phyloP scores from a whole-genome alignment of 768 basidiomycete species.

The Naematelia aurantialba region DNA sequence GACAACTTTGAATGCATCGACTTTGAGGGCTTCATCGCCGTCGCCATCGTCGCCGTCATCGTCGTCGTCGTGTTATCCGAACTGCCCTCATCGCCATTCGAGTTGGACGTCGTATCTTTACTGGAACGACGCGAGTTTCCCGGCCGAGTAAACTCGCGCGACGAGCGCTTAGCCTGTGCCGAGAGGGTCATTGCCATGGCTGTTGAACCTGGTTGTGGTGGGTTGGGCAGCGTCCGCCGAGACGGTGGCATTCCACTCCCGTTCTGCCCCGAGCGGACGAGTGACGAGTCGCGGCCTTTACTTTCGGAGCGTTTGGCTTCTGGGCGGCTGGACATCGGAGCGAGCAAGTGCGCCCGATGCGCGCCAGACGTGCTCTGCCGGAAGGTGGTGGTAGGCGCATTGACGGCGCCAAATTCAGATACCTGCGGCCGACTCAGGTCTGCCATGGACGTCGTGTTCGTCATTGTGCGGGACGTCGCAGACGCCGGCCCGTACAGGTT shows the following conservation, averaged over 20 bases:
- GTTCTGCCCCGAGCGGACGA: constrained; percentile 47
- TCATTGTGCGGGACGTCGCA: constrained; percentile 55
- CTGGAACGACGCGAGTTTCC: constrained; percentile 12
- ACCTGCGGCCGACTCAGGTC: constrained; percentile 23
- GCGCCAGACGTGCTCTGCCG: constrained; percentile 25
- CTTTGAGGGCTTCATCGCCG: constrained; percentile 36
- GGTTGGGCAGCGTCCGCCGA: constrained; percentile 24
- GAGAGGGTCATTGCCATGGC: constrained; percentile 36
- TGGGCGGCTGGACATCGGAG: constrained; percentile 38
- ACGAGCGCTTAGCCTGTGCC: constrained; percentile 32
- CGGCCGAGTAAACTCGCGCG: constrained; percentile 30
- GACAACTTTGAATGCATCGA: constrained; percentile 42
- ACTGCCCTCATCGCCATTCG: constrained; percentile 14
- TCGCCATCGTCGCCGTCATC: too few relatives aligned
- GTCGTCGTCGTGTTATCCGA: constrained; percentile 14
- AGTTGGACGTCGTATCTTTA: constrained; percentile 21
- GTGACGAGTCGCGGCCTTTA: constrained; percentile 13
- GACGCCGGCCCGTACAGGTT: constrained; percentile 55
- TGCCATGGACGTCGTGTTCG: constrained; percentile 22
- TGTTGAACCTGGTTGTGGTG: constrained; percentile 30
- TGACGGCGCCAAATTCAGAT: constrained; percentile 35
- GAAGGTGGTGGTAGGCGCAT: constrained; percentile 7
- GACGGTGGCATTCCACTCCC: constrained; percentile 25
- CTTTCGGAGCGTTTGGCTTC: constrained; percentile 13
- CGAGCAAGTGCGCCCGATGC: constrained; percentile 36